These are phyloP conservation scores for Puccinia coronata DNA, from an alignment of 1,284 basidiomycete genomes.

Conservation along the genomic window DNA sequence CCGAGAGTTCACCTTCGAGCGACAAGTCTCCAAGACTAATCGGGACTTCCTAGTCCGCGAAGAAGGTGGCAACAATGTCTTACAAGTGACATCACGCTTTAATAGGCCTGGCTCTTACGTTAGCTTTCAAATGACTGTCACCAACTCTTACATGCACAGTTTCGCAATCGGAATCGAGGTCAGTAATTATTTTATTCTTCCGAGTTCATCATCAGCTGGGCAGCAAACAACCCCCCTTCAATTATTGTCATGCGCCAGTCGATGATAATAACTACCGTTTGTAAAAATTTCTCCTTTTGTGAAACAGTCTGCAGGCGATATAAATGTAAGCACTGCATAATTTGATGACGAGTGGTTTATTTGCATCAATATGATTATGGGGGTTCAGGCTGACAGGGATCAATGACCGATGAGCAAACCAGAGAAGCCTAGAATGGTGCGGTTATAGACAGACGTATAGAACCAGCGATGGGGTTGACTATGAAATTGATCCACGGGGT, in stretches of 20 bases:
- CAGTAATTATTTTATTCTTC: background rate
- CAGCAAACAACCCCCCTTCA: too few relatives aligned
- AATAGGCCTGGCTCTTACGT: background rate
- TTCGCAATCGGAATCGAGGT: constrained; percentile 20
- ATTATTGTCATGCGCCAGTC: too few relatives aligned
- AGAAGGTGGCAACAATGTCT: background rate
- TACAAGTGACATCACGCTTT: background rate
- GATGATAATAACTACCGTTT: too few relatives aligned
- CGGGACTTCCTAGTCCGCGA: constrained; percentile 15
- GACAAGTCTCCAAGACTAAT: constrained; percentile 1
- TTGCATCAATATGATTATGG: too few relatives aligned
- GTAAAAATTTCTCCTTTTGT: too few relatives aligned
- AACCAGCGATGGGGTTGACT: background rate
- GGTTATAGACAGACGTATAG: constrained; percentile 4
- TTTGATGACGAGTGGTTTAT: too few relatives aligned
- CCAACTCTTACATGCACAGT: background rate
- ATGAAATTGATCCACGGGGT: background rate
- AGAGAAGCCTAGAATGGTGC: constrained; percentile 4
- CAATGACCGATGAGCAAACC: too few relatives aligned
- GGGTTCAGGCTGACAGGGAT: too few relatives aligned
- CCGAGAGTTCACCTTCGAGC: background rate
- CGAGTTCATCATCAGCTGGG: too few relatives aligned
- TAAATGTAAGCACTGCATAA: background rate
- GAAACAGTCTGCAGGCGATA: background rate
- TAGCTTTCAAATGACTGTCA: background rate